A percentile compares a stretch with the other conserved stretches of the same genome.
These are phyloP conservation scores for Epichloe festucae DNA, from an alignment of 2,329 filamentous ascomycete genomes.

Conservation along the genomic window DNA sequence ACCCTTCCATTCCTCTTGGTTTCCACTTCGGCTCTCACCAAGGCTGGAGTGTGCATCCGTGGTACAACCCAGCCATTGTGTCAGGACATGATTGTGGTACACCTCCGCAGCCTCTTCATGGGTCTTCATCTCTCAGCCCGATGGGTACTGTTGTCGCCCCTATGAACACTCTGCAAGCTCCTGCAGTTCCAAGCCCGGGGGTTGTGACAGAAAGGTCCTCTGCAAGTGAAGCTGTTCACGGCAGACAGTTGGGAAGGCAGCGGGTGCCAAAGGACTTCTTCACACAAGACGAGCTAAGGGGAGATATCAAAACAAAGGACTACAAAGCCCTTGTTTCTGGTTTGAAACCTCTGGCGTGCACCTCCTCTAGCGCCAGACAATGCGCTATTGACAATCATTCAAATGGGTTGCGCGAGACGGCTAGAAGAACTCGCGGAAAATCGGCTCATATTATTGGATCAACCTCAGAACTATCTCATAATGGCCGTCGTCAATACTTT, in stretches of 20 bases:
- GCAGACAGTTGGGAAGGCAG: neutral
- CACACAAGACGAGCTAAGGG: neutral
- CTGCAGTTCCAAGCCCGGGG: neutral
- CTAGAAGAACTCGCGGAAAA: neutral
- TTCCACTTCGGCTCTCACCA: neutral
- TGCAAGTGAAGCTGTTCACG: neutral
- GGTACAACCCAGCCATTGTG: conserved; percentile 3
- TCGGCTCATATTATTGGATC: neutral
- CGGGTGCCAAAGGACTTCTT: neutral
- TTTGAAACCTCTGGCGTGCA: conserved; percentile 2
- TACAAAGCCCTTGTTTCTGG: neutral
- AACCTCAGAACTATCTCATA: neutral
- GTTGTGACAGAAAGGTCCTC: neutral
- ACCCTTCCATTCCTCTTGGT: neutral
- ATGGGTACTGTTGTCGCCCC: neutral
- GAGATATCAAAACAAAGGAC: neutral
- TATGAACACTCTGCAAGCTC: neutral
- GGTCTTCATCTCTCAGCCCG: neutral
- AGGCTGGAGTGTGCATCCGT: conserved; percentile 1
- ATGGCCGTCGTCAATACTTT: neutral
- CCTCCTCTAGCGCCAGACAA: neutral
- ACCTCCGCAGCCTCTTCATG: neutral
- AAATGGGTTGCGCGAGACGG: neutral
- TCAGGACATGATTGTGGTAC: conserved; percentile 4
- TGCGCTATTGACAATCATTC: neutral